These are phyloP conservation scores for Dactylellina sp. DNA, from an alignment of 2,329 filamentous ascomycete genomes.

Conservation along the genomic window DNA sequence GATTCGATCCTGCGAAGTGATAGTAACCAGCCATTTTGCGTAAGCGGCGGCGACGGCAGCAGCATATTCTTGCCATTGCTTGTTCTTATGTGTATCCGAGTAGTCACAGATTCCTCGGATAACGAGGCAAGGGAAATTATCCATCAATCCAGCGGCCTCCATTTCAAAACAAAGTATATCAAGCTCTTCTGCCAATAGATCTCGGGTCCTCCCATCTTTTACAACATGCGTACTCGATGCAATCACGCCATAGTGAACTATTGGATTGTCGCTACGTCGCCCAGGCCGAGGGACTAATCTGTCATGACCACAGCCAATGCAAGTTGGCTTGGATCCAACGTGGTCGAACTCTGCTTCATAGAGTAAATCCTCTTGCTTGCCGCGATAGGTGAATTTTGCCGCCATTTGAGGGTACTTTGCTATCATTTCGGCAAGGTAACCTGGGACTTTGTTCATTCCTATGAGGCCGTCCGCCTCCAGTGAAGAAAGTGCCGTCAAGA, in stretches of 20 bases:
- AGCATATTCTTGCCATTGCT: constrained; percentile 35
- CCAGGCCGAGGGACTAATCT: neutral
- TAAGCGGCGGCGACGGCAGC: constrained; percentile 16
- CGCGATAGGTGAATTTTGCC: constrained; percentile 10
- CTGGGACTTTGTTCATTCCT: constrained; percentile 12
- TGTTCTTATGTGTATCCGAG: constrained; percentile 24
- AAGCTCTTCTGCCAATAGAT: constrained; percentile 15
- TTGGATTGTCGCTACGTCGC: neutral
- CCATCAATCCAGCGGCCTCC: constrained; percentile 27
- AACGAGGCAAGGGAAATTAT: constrained; percentile 22
- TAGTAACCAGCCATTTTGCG: constrained; percentile 17
- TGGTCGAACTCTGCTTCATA: constrained; percentile 15
- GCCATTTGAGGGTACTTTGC: constrained; percentile 16
- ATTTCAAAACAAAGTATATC: constrained; percentile 29
- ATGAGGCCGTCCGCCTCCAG: neutral
- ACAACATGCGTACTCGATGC: constrained; percentile 24
- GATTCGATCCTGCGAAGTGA: constrained; percentile 9
- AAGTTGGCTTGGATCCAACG: neutral
- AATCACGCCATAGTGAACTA: constrained; percentile 31
- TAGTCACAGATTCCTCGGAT: constrained; percentile 40
- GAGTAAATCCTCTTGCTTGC: constrained; percentile 6
- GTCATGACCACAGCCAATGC: neutral
- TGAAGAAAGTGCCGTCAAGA: constrained; percentile 3
- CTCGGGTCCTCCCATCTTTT: constrained; percentile 8
- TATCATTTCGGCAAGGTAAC: constrained; percentile 9